Percentiles rank a stretch among this genome's conserved stretches.
phyloP scores from a whole-genome alignment of 257 asterid species.

The Osmanthus fragrans region DNA sequence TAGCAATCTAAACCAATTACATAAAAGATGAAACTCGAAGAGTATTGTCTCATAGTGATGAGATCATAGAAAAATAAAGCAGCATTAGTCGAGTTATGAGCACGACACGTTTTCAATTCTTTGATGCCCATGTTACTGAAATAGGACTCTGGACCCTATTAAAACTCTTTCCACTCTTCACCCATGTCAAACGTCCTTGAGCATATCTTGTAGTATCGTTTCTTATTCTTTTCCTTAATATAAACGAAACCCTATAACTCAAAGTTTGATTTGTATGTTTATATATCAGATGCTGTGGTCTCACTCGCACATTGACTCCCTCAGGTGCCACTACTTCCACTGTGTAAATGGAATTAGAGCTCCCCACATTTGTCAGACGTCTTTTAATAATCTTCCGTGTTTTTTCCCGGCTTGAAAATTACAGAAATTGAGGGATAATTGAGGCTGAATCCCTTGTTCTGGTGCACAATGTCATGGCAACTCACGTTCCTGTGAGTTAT shows the following conservation, averaged over 20 bases:
- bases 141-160: slow-evolving; percentile 76
- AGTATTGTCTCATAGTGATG: neutral
- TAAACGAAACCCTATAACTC: slow-evolving; percentile 74
- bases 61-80: neutral
- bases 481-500: slow-evolving; percentile 83
- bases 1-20: neutral
- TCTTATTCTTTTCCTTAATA: slow-evolving; percentile 39
- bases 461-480: slow-evolving; percentile 55
- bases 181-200: slow-evolving; percentile 81
- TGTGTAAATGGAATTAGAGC: slow-evolving; percentile 34
- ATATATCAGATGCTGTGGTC: slow-evolving; percentile 58
- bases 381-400: slow-evolving; percentile 52
- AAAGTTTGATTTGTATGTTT: slow-evolving; percentile 52
- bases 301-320: slow-evolving; percentile 71
- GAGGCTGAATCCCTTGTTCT: slow-evolving; percentile 75
- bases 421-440: slow-evolving; percentile 81
- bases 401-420: slow-evolving; percentile 53
- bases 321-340: slow-evolving; percentile 57
- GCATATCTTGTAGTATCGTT: slow-evolving; percentile 29
- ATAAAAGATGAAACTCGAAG: neutral
- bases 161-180: slow-evolving; percentile 41
- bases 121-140: slow-evolving; percentile 75
- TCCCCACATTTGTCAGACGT: slow-evolving; percentile 68
- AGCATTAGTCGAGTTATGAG: neutral
- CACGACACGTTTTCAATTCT: slow-evolving; percentile 30